phyloP scores from a whole-genome alignment of 1,139 yeast species.

The Yamadazyma aaseri region DNA sequence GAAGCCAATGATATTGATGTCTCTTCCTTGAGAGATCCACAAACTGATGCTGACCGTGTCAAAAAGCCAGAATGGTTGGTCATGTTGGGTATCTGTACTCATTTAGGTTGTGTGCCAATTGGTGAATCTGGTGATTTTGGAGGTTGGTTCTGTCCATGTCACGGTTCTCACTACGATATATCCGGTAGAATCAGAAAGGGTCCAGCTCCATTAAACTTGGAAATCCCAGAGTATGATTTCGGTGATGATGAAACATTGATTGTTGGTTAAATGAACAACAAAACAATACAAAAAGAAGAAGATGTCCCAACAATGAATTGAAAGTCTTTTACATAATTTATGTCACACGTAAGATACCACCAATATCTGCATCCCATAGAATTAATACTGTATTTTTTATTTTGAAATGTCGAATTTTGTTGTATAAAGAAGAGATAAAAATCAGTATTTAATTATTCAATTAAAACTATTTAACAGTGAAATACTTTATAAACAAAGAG shows the following conservation, averaged over 20 bases:
- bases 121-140: conserved; percentile 99
- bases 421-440: conserved; percentile 2
- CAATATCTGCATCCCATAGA: conserved; percentile 3
- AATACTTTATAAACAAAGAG: not conserved
- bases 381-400: conserved; percentile 1
- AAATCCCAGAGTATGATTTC: conserved; percentile 89
- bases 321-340: not conserved
- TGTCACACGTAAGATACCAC: not conserved
- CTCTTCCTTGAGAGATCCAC: conserved; percentile 84
- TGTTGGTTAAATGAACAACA: conserved; percentile 46
- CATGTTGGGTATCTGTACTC: conserved; percentile 99
- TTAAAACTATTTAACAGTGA: not conserved
- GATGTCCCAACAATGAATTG: not conserved
- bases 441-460: conserved; percentile 4
- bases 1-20: conserved; percentile 89
- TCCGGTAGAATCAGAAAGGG: conserved; percentile 99
- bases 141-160: conserved; percentile 99
- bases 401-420: not conserved
- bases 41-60: conserved; percentile 90
- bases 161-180: conserved; percentile 99
- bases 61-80: conserved; percentile 97
- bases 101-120: conserved; percentile 99
- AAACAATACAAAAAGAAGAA: too few species aligned
- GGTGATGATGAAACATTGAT: conserved; percentile 74
- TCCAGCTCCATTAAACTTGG: conserved; percentile 99